phyloP scores from a whole-genome alignment of 768 basidiomycete species.

The Lactarius sp. region DNA sequence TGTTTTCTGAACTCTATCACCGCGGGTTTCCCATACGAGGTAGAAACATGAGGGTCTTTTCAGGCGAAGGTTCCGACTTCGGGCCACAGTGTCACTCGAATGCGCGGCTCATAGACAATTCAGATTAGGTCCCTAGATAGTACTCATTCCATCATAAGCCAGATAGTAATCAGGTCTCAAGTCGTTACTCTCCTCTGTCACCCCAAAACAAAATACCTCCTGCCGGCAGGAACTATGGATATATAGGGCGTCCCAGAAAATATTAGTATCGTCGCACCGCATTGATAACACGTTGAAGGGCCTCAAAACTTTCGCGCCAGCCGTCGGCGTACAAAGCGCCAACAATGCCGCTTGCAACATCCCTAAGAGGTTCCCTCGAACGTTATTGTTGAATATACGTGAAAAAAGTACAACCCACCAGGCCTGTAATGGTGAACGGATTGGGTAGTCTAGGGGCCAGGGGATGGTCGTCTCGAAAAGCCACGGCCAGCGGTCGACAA shows the following conservation, averaged over 20 bases:
- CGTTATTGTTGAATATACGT: neutral
- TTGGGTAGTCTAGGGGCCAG: conserved; percentile 77
- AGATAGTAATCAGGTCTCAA: conserved; percentile 8
- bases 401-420: conserved; percentile 48
- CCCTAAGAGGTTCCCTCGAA: conserved; percentile 33
- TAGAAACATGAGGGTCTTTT: too few species aligned
- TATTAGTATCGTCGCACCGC: conserved; percentile 31
- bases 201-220: conserved; percentile 9
- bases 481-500: conserved; percentile 81
- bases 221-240: conserved; percentile 16
- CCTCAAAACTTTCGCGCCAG: conserved; percentile 42
- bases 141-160: conserved; percentile 9
- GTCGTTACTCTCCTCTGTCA: conserved; percentile 1
- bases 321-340: conserved; percentile 46
- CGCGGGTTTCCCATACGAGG: too few species aligned
- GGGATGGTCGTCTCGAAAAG: conserved; percentile 84
- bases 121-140: conserved; percentile 14
- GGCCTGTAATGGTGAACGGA: conserved; percentile 65
- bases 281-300: conserved; percentile 37
- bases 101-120: conserved; percentile 6
- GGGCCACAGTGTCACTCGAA: neutral
- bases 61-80: neutral
- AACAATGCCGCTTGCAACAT: conserved; percentile 47
- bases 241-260: conserved; percentile 11
- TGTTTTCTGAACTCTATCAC: too few species aligned